Base-by-base conservation (phyloP, 2,329 filamentous ascomycete species). In the Herpotrichia juniperi region DNA sequence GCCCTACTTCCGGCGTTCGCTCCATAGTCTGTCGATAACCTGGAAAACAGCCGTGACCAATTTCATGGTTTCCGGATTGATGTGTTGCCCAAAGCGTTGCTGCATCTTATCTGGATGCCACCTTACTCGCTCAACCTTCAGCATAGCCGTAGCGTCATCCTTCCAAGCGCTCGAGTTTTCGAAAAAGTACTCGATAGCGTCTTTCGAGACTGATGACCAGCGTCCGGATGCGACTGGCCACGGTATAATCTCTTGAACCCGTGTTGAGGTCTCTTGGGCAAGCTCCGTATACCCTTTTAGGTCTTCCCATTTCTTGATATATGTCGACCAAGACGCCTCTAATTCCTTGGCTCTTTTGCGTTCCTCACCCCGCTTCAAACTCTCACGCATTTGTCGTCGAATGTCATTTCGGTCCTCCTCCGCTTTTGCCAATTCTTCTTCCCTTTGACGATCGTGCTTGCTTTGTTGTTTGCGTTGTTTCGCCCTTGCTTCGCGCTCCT, bases 101-200 rank as follows among this genome's bases (percentile, higher is more conserved):
- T 97, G 91, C 50, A 97, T 89, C 79, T 97, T 99, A 76, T 99
- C 94, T 3, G 94, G 94, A 78, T 99, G 94, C 94, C 94, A 99
- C 14, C 92, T 83, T 16, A 97, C 87, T 46, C 94, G 85, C 78
- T 99, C 94, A 4, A 85, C 78, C 74, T 96, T 96, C 46, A 97
- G 79, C 4, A 82, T 71, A 39, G 81, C 77, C 12, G 75, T 48
- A 17, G 83, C 49, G 51, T 78, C 75, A 5, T 67, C 59, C 16
- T 58, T 61, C 62, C 68, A 68, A 9, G 56, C 52, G 6, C 79
- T 79, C n/a, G 80, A 81, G 66, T 81, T 76, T 1, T 83, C 78
- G 63, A 94, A 86, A 66, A 96, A 96, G 10, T 77, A 77, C 60
- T 87, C 83, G 10, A 96, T 85, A 9, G 81, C 79, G 8, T 84